Evolutionary conservation across 2,329 filamentous ascomycete species (phyloP).

Genomic region (Simplicillium sp.): DNA sequence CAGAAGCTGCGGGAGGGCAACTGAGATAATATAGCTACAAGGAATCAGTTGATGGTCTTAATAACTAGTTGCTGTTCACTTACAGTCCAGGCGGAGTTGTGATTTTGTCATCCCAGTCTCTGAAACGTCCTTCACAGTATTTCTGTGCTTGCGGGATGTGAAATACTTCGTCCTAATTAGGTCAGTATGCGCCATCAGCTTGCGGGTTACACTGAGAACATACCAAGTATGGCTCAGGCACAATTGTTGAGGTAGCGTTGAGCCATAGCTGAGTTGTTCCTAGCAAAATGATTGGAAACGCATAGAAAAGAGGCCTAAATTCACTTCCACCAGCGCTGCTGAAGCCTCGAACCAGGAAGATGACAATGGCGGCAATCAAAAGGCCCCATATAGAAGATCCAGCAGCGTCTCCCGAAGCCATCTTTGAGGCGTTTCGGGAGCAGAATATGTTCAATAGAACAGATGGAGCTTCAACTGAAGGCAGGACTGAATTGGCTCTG

Average conservation of each 20-base stretch:
- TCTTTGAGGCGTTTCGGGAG: too few relatives aligned
- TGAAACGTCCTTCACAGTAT: slow-evolving; percentile 69
- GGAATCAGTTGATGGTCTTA: neutral
- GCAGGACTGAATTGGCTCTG: too few relatives aligned
- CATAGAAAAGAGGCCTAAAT: neutral
- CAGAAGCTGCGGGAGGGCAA: slow-evolving; percentile 1
- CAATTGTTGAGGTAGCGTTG: slow-evolving; percentile 21
- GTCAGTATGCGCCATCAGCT: neutral
- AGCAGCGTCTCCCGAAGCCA: too few relatives aligned
- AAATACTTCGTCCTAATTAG: slow-evolving; percentile 66
- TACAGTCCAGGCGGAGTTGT: slow-evolving; percentile 88
- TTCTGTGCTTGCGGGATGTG: slow-evolving; percentile 86
- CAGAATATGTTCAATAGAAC: too few relatives aligned
- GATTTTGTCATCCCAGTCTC: slow-evolving; percentile 90
- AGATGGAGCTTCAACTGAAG: too few relatives aligned
- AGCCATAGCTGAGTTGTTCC: slow-evolving; percentile 22
- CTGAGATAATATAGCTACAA: slow-evolving; percentile 35
- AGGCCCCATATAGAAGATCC: too few relatives aligned
- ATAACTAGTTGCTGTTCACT: slow-evolving; percentile 12
- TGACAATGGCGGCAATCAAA: too few relatives aligned
- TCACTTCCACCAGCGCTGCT: too few relatives aligned
- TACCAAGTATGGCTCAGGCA: slow-evolving; percentile 47
- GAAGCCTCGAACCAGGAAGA: too few relatives aligned
- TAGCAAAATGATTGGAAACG: slow-evolving; percentile 2
- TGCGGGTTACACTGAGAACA: slow-evolving; percentile 6